phyloP scores from a whole-genome alignment of 2,329 filamentous ascomycete genomes.

The Periconia sp. region DNA sequence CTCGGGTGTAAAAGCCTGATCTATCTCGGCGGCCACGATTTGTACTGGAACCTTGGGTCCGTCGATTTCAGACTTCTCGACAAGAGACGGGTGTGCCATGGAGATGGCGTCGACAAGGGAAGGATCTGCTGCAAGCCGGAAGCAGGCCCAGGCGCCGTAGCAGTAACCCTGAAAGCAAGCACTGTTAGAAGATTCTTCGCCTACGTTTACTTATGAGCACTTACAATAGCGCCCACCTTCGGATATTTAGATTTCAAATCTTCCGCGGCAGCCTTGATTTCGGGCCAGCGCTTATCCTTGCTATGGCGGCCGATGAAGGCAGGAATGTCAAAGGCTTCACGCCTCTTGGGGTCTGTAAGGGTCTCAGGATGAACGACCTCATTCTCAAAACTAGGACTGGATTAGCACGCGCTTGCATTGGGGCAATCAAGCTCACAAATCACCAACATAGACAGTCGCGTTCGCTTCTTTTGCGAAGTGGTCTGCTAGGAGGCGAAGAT shows the following conservation, averaged over 20 bases:
- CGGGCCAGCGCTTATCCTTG: slow-evolving; percentile 46
- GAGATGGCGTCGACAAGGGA: slow-evolving; percentile 39
- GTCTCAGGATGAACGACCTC: slow-evolving; percentile 36
- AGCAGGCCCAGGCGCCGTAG: slow-evolving; percentile 51
- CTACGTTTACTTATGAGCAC: too few relatives aligned
- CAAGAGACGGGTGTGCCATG: slow-evolving; percentile 35
- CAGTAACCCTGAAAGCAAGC: too few relatives aligned
- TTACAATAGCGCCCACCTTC: slow-evolving; percentile 53
- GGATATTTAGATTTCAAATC: slow-evolving; percentile 41
- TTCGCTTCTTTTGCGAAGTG: slow-evolving; percentile 53
- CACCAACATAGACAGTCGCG: slow-evolving; percentile 55
- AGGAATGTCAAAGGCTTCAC: slow-evolving; percentile 46
- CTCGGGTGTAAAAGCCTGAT: slow-evolving; percentile 33
- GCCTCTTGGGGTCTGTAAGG: slow-evolving; percentile 32
- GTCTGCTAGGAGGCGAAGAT: slow-evolving; percentile 55
- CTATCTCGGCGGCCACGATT: slow-evolving; percentile 36
- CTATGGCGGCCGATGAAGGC: slow-evolving; percentile 47
- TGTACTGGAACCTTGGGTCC: slow-evolving; percentile 39
- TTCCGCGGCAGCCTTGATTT: slow-evolving; percentile 45
- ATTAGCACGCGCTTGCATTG: background rate
- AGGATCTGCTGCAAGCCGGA: slow-evolving; percentile 39
- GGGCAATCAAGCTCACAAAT: slow-evolving; percentile 41
- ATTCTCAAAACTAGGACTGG: slow-evolving; percentile 32
- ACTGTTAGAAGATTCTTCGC: too few relatives aligned
- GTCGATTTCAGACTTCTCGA: slow-evolving; percentile 38